A percentile compares a stretch with the other conserved stretches of the same genome.
Conservation (phyloP, 176 grass and related monocot species). For the Carex parvula region DNA sequence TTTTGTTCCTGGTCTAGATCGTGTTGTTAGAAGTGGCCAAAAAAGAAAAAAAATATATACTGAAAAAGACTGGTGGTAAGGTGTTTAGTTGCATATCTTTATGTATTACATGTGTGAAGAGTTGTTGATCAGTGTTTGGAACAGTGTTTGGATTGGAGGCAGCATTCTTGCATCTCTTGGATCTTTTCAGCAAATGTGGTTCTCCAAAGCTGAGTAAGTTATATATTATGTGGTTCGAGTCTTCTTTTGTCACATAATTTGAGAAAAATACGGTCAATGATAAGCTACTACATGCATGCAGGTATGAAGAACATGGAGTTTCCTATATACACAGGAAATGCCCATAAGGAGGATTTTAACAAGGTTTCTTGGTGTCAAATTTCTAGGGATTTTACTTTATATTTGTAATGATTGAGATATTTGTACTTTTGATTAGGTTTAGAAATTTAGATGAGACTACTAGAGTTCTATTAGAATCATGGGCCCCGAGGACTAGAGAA, state of each 20-base stretch:
- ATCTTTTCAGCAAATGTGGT: slow-evolving; percentile 99
- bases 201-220: slow-evolving; percentile 98
- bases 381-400: neutral
- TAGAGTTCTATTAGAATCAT: neutral
- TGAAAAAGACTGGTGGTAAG: neutral
- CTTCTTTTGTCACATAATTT: neutral
- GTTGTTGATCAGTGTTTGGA: neutral
- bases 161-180: slow-evolving; percentile 99
- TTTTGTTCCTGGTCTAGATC: neutral
- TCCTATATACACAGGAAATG: slow-evolving; percentile 99
- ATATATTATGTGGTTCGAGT: slow-evolving; percentile 6
- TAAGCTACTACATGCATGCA: slow-evolving; percentile 20
- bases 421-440: neutral
- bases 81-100: neutral
- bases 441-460: neutral
- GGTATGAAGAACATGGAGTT: slow-evolving; percentile 96
- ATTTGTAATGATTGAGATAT: neutral
- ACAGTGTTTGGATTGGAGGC: slow-evolving; percentile 99
- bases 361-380: neutral
- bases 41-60: neutral
- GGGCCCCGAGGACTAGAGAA: neutral
- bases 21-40: neutral
- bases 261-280: neutral
- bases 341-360: slow-evolving; percentile 42
- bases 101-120: neutral